Percentiles rank a stretch among this genome's conserved stretches.
These are phyloP conservation scores for Sarcodon aspratus DNA, from an alignment of 768 basidiomycete genomes.

Conservation along the genomic window DNA sequence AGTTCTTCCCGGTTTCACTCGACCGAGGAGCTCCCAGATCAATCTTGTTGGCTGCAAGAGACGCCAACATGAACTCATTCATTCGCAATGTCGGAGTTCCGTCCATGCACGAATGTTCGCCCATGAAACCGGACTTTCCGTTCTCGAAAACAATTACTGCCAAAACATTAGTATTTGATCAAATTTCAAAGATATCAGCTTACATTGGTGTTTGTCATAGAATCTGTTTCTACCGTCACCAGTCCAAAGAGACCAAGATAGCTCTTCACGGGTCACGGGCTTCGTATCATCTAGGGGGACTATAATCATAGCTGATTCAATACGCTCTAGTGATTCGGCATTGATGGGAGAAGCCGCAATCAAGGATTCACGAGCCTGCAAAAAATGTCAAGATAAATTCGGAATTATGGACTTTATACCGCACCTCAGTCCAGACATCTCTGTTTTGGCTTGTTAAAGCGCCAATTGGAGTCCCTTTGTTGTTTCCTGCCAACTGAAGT, in stretches of 20 bases:
- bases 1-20: constrained; percentile 20
- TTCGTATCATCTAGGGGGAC: constrained; percentile 76
- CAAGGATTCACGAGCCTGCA: constrained; percentile 46
- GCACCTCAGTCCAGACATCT: constrained; percentile 79
- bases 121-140: constrained; percentile 88
- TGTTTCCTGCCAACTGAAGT: constrained; percentile 46
- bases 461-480: constrained; percentile 43
- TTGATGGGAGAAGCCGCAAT: constrained; percentile 58
- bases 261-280: constrained; percentile 73
- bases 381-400: neutral
- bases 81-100: constrained; percentile 91
- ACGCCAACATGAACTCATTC: constrained; percentile 87
- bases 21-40: constrained; percentile 52
- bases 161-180: neutral
- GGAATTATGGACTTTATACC: constrained; percentile 10
- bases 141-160: constrained; percentile 91
- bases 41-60: constrained; percentile 60
- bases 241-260: constrained; percentile 78
- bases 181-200: constrained; percentile 15
- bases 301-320: constrained; percentile 85
- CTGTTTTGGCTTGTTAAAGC: constrained; percentile 83
- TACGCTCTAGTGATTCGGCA: constrained; percentile 53
- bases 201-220: constrained; percentile 86
- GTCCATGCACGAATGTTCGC: constrained; percentile 84
- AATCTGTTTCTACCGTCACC: constrained; percentile 53